phyloP scores from a whole-genome alignment of 2,329 filamentous ascomycete species.

The Aspergillus vadensis region DNA sequence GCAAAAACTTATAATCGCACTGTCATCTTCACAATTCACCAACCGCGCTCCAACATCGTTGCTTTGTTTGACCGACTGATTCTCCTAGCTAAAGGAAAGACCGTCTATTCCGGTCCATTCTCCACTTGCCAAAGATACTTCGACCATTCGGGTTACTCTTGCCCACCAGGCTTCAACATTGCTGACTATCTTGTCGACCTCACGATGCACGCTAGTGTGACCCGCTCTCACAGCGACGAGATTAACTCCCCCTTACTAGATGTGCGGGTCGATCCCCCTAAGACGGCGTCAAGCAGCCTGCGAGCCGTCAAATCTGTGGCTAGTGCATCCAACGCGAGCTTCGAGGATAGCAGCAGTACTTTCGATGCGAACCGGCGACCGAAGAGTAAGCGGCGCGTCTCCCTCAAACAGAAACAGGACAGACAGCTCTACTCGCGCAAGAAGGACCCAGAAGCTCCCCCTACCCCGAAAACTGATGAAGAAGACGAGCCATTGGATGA shows the following conservation, averaged over 20 bases:
- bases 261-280: conserved; percentile 61
- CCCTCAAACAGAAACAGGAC: conserved; percentile 83
- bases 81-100: conserved; percentile 81
- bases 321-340: conserved; percentile 75
- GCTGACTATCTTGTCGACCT: conserved; percentile 96
- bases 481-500: conserved; percentile 58
- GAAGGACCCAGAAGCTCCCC: conserved; percentile 59
- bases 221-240: conserved; percentile 57
- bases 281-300: conserved; percentile 81
- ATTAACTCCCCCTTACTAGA: conserved; percentile 57
- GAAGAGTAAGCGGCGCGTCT: conserved; percentile 71
- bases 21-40: conserved; percentile 97
- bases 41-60: conserved; percentile 96
- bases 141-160: conserved; percentile 85
- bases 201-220: conserved; percentile 86
- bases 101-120: conserved; percentile 93
- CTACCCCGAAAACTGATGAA: conserved; percentile 65
- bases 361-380: conserved; percentile 66
- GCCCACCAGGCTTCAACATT: conserved; percentile 96
- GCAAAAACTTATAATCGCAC: conserved; percentile 97
- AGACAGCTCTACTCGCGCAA: conserved; percentile 86
- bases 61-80: conserved; percentile 94
- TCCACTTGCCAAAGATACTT: conserved; percentile 88
- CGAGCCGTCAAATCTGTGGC: conserved; percentile 87
- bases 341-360: conserved; percentile 63